Evolutionary conservation across 1,284 basidiomycete species (phyloP).

Genomic region (Schizophyllum amplum): DNA sequence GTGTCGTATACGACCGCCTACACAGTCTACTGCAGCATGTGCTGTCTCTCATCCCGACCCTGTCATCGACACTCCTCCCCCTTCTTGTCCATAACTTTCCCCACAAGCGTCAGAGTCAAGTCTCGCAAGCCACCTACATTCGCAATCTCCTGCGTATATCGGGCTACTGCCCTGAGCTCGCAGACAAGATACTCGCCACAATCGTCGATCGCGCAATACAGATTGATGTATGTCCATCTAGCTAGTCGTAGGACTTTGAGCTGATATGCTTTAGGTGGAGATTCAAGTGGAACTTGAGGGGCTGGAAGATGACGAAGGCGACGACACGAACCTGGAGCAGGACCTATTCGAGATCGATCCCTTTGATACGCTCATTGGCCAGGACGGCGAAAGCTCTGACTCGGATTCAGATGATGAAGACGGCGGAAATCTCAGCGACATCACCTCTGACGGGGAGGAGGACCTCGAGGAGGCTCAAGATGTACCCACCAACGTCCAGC

Average conservation of each 20-base stretch:
- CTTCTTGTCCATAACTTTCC: constrained; percentile 84
- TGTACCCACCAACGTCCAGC: constrained; percentile 44
- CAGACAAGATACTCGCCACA: constrained; percentile 76
- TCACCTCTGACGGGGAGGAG: constrained; percentile 59
- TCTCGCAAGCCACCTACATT: constrained; percentile 85
- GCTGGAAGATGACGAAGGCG: constrained; percentile 60
- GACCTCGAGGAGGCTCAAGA: constrained; percentile 36
- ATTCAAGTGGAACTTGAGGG: constrained; percentile 96
- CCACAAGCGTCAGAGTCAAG: constrained; percentile 83
- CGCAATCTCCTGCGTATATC: constrained; percentile 83
- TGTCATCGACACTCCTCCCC: constrained; percentile 80
- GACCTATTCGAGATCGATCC: constrained; percentile 76
- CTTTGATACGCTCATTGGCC: constrained; percentile 73
- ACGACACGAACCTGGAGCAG: constrained; percentile 41
- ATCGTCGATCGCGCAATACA: constrained; percentile 90
- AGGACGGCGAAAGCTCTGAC: constrained; percentile 52
- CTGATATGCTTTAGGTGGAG: constrained; percentile 62
- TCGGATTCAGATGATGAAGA: constrained; percentile 47
- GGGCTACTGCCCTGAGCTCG: constrained; percentile 85
- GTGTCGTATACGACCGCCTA: constrained; percentile 80
- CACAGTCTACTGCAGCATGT: constrained; percentile 84
- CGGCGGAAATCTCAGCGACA: constrained; percentile 50
- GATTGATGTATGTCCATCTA: constrained; percentile 70
- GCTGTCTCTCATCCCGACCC: constrained; percentile 82
- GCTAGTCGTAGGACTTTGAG: not conserved